Conservation (phyloP, 164 flowering plant species). For the Stephania yunnanensis region DNA sequence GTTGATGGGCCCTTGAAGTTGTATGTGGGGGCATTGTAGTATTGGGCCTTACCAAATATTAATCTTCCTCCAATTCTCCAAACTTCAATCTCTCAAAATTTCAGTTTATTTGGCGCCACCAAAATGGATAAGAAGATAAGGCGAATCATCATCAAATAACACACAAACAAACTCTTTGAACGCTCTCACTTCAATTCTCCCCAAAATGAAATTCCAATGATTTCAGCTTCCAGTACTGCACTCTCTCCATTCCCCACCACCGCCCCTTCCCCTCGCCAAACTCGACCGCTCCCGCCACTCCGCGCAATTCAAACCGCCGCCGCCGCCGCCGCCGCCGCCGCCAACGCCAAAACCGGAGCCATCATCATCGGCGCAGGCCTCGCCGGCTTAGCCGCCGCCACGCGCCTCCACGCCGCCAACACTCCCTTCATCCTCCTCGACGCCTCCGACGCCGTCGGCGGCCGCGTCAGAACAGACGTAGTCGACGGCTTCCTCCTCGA, state of each 20-base stretch:
- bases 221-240: background rate
- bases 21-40: no score
- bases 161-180: background rate
- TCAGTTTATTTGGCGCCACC: background rate
- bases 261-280: conserved; percentile 2
- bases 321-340: conserved; percentile 14
- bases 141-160: background rate
- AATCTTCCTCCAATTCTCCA: no score
- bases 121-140: background rate
- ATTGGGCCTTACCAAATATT: no score
- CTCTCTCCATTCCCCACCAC: conserved; percentile 8
- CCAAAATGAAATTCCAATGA: conserved; percentile 4
- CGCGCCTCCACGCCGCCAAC: conserved; percentile 42
- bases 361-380: conserved; percentile 84
- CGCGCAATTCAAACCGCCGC: conserved; percentile 17
- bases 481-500: conserved; percentile 82
- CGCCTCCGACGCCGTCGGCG: conserved; percentile 81
- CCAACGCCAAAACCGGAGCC: conserved; percentile 33
- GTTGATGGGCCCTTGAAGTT: no score
- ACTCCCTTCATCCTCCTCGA: conserved; percentile 79
- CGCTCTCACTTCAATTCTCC: background rate
- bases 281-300: background rate
- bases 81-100: no score
- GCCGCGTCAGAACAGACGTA: conserved; percentile 81
- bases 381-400: conserved; percentile 92